Conservation (phyloP, 805 yeast species). For the Starmerella lactis-condensi region DNA sequence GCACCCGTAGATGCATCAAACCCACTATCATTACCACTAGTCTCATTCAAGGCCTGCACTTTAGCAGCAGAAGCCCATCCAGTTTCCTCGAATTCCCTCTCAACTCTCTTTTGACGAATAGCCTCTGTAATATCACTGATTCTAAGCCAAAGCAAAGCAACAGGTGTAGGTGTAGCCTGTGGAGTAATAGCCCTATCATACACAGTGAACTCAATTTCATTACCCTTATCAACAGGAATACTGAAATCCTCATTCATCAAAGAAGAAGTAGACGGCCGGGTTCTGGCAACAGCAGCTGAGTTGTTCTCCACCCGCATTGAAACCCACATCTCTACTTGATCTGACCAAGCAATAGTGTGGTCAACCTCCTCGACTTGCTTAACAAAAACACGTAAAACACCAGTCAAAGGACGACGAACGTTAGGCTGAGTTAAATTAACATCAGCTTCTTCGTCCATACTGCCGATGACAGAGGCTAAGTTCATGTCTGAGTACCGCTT, state of each 20-base stretch:
- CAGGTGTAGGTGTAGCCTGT: conserved; percentile 31
- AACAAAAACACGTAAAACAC: conserved; percentile 55
- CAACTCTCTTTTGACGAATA: conserved; percentile 70
- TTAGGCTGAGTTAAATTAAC: conserved; percentile 48
- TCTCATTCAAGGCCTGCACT: conserved; percentile 22
- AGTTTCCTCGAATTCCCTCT: conserved; percentile 26
- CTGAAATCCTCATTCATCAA: conserved; percentile 64
- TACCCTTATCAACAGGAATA: conserved; percentile 71
- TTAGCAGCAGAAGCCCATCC: conserved; percentile 77
- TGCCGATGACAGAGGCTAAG: conserved; percentile 23
- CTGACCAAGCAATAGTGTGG: conserved; percentile 57
- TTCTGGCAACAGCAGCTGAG: conserved; percentile 37
- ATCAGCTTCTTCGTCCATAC: conserved; percentile 15
- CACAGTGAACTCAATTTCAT: conserved; percentile 75
- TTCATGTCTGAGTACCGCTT: conserved; percentile 82
- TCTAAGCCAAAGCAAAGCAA: conserved; percentile 81
- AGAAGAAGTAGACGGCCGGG: conserved; percentile 45
- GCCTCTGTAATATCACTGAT: conserved; percentile 88
- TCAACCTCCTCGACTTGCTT: conserved; percentile 74
- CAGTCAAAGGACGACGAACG: conserved; percentile 69
- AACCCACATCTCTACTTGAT: conserved; percentile 79
- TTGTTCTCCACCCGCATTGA: conserved; percentile 15
- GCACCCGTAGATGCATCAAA: conserved; percentile 2
- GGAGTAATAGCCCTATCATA: conserved; percentile 47
- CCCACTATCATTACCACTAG: neutral